Conservation (phyloP, 345 rosid genomes). For the Eucalyptus regnans region DNA sequence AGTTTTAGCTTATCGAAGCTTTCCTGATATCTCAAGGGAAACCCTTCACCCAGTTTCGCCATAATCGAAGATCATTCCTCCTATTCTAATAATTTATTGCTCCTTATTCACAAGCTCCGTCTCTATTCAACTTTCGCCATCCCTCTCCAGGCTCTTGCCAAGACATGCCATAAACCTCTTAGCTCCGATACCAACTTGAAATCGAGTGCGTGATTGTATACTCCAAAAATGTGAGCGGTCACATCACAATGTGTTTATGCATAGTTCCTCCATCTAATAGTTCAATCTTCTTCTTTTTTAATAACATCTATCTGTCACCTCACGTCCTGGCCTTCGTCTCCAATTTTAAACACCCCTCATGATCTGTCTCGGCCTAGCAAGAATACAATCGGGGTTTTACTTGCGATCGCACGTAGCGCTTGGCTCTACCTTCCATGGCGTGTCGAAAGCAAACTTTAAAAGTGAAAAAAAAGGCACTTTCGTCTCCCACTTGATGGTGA, state of each 20-base stretch:
- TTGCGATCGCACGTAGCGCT: neutral
- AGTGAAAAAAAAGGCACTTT: neutral
- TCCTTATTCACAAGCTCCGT: neutral
- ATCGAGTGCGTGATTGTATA: neutral
- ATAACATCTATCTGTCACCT: neutral
- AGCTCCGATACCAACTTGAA: neutral
- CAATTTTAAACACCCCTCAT: neutral
- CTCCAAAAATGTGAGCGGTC: neutral
- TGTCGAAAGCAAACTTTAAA: neutral
- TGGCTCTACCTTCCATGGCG: neutral
- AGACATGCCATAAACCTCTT: neutral
- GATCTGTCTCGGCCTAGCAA: neutral
- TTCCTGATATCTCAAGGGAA: neutral
- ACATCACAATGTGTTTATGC: neutral
- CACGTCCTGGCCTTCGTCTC: neutral
- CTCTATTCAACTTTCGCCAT: neutral
- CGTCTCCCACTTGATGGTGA: neutral
- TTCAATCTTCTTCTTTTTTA: fast-evolving
- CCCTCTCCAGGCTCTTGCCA: neutral
- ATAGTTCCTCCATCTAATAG: neutral
- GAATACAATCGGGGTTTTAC: neutral
- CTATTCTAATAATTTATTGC: neutral
- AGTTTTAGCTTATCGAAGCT: neutral
- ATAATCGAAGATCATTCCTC: fast-evolving
- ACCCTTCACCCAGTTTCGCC: neutral